Evolutionary conservation across 495 filamentous ascomycete genomes (phyloP), one percentile per base, ranked within the genome.

Genomic region (Amniculicola lignicola): DNA sequence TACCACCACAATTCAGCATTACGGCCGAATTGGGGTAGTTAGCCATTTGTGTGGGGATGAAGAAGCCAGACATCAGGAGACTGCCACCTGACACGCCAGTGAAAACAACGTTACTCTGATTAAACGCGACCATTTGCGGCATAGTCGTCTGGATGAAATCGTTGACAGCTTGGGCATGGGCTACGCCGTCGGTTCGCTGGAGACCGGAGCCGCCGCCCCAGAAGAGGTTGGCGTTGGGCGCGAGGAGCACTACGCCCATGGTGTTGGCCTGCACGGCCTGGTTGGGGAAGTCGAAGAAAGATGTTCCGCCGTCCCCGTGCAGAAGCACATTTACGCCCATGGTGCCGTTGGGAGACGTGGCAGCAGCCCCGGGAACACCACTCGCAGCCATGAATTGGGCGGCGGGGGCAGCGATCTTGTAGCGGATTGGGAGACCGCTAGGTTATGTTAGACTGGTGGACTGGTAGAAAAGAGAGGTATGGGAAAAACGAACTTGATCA

Each of bases 261-360:
- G 77, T 65, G 29, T 69, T 69, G 57, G 62, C 58, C 46, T 74
- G 72, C 14, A 76, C 74, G 0, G 68, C 72, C 59, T 79, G 76
- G 59, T 79, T 79, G 21, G 75, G 76, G 67, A 79, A 77, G 64
- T 77, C 74, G 69, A 77, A 75, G 70, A 79, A 79, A n/a, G 74
- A 76, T 63, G 77, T 74, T n/a, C 76, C 76, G 56, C 76, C 76
- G 63, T 79, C 75, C 49, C 76, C 75, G 67, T 79, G 76, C 2
- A 79, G 67, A 21, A 79, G 73, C 45, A 79, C 69, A 63, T 77
- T 77, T 4, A 35, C 55, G 19, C 55, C 76, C 1, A 73, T 54
- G 1, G 67, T 54, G 24, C 74, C 73, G 18, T 56, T 60, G n/a
- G 66, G 25, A 6, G 67, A 61, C 3, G 61, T 61, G 22, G 69